Conservation (phyloP, 352 stramenopile genomes). For the Globisporangium cylindrosporum region DNA sequence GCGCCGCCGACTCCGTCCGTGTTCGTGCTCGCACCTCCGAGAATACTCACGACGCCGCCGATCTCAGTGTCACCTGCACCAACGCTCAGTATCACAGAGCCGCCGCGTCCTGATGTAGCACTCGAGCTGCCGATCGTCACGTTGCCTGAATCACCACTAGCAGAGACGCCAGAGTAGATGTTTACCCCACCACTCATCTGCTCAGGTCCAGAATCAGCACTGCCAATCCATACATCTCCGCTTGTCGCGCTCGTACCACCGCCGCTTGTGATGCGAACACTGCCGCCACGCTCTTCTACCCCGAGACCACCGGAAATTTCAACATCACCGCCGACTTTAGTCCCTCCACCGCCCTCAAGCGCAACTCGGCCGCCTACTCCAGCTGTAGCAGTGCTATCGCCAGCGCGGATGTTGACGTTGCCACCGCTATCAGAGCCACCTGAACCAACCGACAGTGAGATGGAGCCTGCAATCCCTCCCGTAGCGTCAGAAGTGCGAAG, state of each 20-base stretch:
- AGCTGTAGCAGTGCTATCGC: constrained; percentile 17
- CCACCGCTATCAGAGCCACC: constrained; percentile 16
- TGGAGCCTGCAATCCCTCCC: constrained; percentile 20
- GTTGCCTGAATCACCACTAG: constrained; percentile 19
- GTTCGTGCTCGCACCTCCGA: constrained; percentile 16
- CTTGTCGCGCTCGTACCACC: constrained; percentile 14
- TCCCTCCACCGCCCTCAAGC: constrained; percentile 22
- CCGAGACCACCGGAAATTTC: constrained; percentile 22
- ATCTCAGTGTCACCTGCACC: constrained; percentile 18
- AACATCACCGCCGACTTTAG: constrained; percentile 24
- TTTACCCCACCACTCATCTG: constrained; percentile 24
- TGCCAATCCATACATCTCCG: constrained; percentile 24
- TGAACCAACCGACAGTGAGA: constrained; percentile 26
- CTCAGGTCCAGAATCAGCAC: constrained; percentile 5
- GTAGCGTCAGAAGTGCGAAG: constrained; percentile 21
- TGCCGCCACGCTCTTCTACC: constrained; percentile 23
- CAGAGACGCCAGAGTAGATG: constrained; percentile 23
- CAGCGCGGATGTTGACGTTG: constrained; percentile 22
- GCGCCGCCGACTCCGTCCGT: constrained; percentile 18
- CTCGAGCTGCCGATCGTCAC: constrained; percentile 20
- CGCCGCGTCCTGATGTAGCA: constrained; percentile 19
- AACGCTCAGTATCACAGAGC: constrained; percentile 23
- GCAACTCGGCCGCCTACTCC: constrained; percentile 22
- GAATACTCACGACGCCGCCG: constrained; percentile 20
- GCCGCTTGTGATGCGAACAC: constrained; percentile 25